A percentile compares a stretch with the other conserved stretches of the same genome.
Evolutionary conservation across 2,329 filamentous ascomycete genomes (phyloP).

Genomic region (Trichoderma atroviride): DNA sequence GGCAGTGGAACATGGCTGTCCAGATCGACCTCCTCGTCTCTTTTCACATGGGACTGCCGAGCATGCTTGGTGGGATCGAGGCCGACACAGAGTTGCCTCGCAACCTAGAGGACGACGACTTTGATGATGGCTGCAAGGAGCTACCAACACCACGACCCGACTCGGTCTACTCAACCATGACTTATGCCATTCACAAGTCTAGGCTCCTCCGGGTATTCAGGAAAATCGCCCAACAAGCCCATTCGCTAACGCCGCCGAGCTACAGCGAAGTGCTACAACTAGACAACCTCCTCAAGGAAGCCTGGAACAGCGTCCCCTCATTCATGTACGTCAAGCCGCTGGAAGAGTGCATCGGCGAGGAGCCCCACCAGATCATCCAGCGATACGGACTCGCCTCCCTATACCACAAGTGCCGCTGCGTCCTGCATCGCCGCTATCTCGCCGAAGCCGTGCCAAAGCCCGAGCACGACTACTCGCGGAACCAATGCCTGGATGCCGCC

Average conservation of each 20-base stretch:
- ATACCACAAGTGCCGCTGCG: slow-evolving; percentile 58
- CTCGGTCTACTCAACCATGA: slow-evolving; percentile 62
- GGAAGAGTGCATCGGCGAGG: slow-evolving; percentile 53
- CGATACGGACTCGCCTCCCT: slow-evolving; percentile 55
- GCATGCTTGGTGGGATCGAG: slow-evolving; percentile 65
- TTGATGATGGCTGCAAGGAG: slow-evolving; percentile 55
- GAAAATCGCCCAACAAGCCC: slow-evolving; percentile 53
- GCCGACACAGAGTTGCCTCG: slow-evolving; percentile 63
- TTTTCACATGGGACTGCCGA: slow-evolving; percentile 69
- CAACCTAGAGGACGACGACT: slow-evolving; percentile 68
- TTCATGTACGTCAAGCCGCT: slow-evolving; percentile 54
- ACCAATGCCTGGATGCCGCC: slow-evolving; percentile 54
- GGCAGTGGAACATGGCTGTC: slow-evolving; percentile 56
- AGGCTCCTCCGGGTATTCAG: slow-evolving; percentile 52
- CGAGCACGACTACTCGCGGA: slow-evolving; percentile 57
- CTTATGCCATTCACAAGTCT: slow-evolving; percentile 57
- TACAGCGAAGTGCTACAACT: slow-evolving; percentile 55
- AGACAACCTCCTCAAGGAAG: slow-evolving; percentile 49
- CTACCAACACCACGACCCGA: slow-evolving; percentile 60
- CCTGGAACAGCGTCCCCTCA: slow-evolving; percentile 49
- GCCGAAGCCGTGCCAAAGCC: slow-evolving; percentile 44
- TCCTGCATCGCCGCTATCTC: slow-evolving; percentile 58
- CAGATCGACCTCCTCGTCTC: slow-evolving; percentile 67
- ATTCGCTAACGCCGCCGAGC: slow-evolving; percentile 50
- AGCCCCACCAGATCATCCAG: slow-evolving; percentile 52